Evolutionary conservation across 2,329 filamentous ascomycete genomes (phyloP), one percentile per base, ranked within the genome.

Genomic region (Dothideomycetidae sp.): DNA sequence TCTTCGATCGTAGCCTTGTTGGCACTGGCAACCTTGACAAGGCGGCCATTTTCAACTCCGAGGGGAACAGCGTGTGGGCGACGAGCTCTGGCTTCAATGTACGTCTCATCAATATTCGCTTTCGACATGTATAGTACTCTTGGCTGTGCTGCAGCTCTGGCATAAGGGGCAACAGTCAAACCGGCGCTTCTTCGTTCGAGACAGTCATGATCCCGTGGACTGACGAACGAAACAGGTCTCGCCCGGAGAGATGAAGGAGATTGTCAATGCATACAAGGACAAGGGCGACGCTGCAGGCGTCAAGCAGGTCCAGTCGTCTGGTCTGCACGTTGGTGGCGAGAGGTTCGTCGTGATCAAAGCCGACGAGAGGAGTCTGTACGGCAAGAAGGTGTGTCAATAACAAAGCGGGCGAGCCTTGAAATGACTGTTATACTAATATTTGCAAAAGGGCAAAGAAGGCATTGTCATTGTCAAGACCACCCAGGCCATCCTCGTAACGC

Each of bases 401-500:
- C 2, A 15, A 29, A 10, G 3, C n/a, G 12, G 3, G 7, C 13
- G 14, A 38, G 4, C 18, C 15, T 10, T 11, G 23, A 17, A 15
- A 7, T 3, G 12, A 35, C 17, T 11, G 17, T 13, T 14, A 7
- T 35, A 12, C 7, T n/a, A 5, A 28, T 36, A 3, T 21, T 12
- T 10, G 28, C 18, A 9, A 11, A 45, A 82, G 78, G 84, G 81
- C 51, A 82, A 78, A 57, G 73, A 78, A 56, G 90, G 90, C 48
- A 63, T 93, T 53, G 69, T 79, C 55, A 73, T 90, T 51, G 77
- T 78, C 62, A 93, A 92, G 70, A 92, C 88, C 53, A 78, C 71
- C 54, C 79, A 92, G 64, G 83, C 85, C 50, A 77, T 96, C 58
- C 73, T 98, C 56, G 64, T 98, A 57, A 81, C 75, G 50, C 84